Conservation (phyloP, 2,329 filamentous ascomycete species). For the Colletotrichum liaoningense region DNA sequence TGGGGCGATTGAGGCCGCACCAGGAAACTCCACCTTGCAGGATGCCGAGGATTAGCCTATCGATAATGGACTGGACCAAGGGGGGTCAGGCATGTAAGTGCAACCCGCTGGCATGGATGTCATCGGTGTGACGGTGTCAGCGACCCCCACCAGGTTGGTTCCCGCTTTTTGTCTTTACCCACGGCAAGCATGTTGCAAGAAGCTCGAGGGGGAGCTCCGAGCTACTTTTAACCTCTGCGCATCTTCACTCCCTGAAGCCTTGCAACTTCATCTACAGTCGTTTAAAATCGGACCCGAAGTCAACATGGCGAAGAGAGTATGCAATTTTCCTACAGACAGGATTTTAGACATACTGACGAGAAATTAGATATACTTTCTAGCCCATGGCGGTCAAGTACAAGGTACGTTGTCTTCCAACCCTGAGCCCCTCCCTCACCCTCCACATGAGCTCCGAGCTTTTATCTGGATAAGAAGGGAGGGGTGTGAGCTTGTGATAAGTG, state of each 20-base stretch:
- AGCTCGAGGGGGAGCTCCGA: slow-evolving; percentile 25
- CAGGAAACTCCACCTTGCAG: not conserved
- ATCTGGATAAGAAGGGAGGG: slow-evolving; percentile 18
- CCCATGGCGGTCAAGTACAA: slow-evolving; percentile 75
- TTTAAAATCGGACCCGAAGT: not conserved
- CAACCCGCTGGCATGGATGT: not conserved
- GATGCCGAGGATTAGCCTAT: slow-evolving; percentile 5
- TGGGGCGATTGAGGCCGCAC: not conserved
- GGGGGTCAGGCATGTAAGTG: not conserved
- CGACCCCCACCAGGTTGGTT: not conserved
- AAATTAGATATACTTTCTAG: slow-evolving; percentile 69
- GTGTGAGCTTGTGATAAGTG: slow-evolving; percentile 2
- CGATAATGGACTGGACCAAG: not conserved
- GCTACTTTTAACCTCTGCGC: slow-evolving; percentile 32
- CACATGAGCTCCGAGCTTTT: slow-evolving; percentile 41
- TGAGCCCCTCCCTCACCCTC: slow-evolving; percentile 58
- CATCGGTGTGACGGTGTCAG: slow-evolving; percentile 14
- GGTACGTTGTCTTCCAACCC: slow-evolving; percentile 55
- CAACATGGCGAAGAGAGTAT: slow-evolving; percentile 50
- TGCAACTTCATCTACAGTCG: not conserved
- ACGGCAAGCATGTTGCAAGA: not conserved
- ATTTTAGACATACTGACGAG: not conserved
- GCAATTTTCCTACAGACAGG: not conserved
- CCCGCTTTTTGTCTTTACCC: not conserved
- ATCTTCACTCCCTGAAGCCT: not conserved